Conservation (phyloP, 345 rosid genomes). For the Excoecaria agallocha region DNA sequence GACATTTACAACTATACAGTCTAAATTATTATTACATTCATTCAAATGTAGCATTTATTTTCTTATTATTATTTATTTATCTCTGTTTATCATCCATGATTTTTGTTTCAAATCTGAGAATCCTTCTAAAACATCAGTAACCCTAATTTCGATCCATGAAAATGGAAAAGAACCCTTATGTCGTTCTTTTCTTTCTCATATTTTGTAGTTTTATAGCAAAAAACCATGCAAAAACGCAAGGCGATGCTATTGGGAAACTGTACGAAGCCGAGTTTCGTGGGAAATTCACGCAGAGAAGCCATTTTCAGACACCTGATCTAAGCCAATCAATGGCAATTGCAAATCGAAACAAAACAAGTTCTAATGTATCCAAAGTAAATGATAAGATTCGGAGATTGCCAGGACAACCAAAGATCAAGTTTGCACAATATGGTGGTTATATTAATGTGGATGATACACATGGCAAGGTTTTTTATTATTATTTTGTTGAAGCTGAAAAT, state of each 20-base stretch:
- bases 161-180: slow-evolving; percentile 11
- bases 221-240: slow-evolving; percentile 29
- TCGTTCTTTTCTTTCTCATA: slow-evolving; percentile 11
- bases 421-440: slow-evolving; percentile 67
- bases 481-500: slow-evolving; percentile 53
- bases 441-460: slow-evolving; percentile 59
- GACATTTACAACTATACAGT: too few relatives aligned
- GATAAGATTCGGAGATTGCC: slow-evolving; percentile 58
- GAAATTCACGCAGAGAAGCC: slow-evolving; percentile 17
- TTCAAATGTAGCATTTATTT: too few relatives aligned
- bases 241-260: slow-evolving; percentile 27
- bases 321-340: background rate
- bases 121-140: too few relatives aligned
- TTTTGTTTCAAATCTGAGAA: too few relatives aligned
- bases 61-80: too few relatives aligned
- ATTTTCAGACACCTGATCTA: slow-evolving; percentile 2
- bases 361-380: slow-evolving; percentile 28
- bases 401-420: slow-evolving; percentile 52
- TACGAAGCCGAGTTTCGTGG: slow-evolving; percentile 24
- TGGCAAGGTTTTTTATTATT: slow-evolving; percentile 60
- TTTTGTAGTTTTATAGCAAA: slow-evolving; percentile 9
- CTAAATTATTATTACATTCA: too few relatives aligned
- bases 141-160: too few relatives aligned
- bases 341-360: background rate
- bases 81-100: too few relatives aligned